Evolutionary conservation across 345 rosid species (phyloP).

Genomic region (Lumnitzera littorea): DNA sequence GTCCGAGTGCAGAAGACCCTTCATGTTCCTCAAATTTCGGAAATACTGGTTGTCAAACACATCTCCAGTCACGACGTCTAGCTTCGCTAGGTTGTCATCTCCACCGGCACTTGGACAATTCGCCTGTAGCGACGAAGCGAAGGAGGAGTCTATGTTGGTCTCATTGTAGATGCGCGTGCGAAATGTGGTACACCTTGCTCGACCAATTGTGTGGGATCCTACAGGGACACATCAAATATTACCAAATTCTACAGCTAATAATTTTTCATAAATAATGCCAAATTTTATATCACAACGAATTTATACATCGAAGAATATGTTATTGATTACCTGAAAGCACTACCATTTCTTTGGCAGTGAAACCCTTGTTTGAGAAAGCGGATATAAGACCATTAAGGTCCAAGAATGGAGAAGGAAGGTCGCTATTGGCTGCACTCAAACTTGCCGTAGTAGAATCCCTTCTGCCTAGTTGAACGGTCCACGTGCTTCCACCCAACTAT

Average conservation of each 20-base stretch:
- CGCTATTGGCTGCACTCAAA: constrained; percentile 14
- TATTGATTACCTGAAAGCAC: constrained; percentile 39
- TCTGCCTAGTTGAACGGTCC: constrained; percentile 50
- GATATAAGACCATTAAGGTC: constrained; percentile 31
- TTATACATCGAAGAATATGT: no score
- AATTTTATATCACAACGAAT: no score
- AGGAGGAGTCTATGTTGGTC: constrained; percentile 27
- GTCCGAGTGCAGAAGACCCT: constrained; percentile 60
- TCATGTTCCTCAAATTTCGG: constrained; percentile 31
- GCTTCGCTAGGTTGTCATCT: constrained; percentile 23
- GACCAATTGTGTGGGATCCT: constrained; percentile 51
- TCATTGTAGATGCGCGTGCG: constrained; percentile 40
- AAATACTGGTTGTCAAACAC: constrained; percentile 55
- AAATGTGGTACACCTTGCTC: constrained; percentile 46
- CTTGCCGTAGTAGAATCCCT: constrained; percentile 56
- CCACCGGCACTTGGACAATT: constrained; percentile 37
- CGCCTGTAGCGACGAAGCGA: constrained; percentile 20
- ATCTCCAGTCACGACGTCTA: constrained; percentile 31
- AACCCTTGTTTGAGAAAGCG: constrained; percentile 40
- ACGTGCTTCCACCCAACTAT: constrained; percentile 45
- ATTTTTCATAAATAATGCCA: no score
- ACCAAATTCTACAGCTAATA: background rate
- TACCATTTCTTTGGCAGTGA: constrained; percentile 46
- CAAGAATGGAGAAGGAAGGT: constrained; percentile 31
- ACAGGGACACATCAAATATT: background rate